Conservation (phyloP, 495 filamentous ascomycete genomes). For the Talaromyces thailandensis region DNA sequence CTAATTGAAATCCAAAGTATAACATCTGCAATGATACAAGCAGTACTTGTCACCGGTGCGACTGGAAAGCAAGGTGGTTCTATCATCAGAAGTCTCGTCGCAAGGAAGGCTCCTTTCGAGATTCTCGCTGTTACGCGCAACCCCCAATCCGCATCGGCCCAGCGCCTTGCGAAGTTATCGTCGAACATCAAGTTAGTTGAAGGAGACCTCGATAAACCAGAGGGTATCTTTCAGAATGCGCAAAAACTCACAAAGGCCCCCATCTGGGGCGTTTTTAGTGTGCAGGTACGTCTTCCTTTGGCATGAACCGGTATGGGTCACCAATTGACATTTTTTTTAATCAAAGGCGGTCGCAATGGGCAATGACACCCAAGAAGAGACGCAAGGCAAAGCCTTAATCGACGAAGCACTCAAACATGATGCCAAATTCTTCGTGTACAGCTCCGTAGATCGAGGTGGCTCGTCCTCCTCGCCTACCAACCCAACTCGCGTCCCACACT, state of each 20-base stretch:
- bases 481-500: slow-evolving; percentile 54
- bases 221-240: slow-evolving; percentile 42
- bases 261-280: slow-evolving; percentile 46
- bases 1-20: too few species aligned
- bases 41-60: slow-evolving; percentile 58
- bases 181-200: slow-evolving; percentile 45
- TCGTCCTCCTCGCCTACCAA: slow-evolving; percentile 40
- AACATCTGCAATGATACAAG: slow-evolving; percentile 1
- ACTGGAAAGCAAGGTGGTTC: slow-evolving; percentile 66
- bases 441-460: slow-evolving; percentile 59
- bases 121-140: slow-evolving; percentile 66
- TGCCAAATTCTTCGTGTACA: slow-evolving; percentile 58
- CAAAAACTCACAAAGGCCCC: slow-evolving; percentile 28
- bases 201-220: slow-evolving; percentile 44
- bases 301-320: slow-evolving; percentile 18
- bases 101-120: slow-evolving; percentile 34
- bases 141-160: slow-evolving; percentile 39
- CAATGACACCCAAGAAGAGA: slow-evolving; percentile 39
- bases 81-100: slow-evolving; percentile 48
- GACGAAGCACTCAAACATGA: slow-evolving; percentile 46
- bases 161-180: slow-evolving; percentile 36
- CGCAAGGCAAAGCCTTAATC: slow-evolving; percentile 54
- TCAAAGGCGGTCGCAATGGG: slow-evolving; percentile 29
- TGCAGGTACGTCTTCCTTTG: slow-evolving; percentile 26
- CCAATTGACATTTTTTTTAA: slow-evolving; percentile 26